Percentiles rank a stretch among this genome's conserved stretches.
Evolutionary conservation across 2,329 filamentous ascomycete genomes (phyloP).

Genomic region (Colletotrichum echinochloae): DNA sequence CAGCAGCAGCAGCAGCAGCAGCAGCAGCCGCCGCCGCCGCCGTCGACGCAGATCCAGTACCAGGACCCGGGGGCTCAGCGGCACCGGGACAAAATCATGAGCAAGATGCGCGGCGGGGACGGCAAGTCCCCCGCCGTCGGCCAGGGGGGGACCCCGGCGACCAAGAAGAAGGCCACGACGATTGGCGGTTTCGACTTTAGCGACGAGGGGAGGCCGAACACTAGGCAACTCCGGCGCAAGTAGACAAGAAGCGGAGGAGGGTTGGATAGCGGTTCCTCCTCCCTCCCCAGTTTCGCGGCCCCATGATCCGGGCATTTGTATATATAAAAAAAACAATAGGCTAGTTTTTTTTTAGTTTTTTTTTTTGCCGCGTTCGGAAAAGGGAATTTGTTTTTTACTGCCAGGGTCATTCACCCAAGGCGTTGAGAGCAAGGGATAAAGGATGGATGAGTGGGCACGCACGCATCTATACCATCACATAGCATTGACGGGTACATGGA

Average conservation of each 20-base stretch:
- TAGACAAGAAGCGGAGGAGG: background rate
- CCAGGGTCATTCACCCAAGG: constrained; percentile 2
- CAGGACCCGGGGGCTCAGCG: constrained; percentile 62
- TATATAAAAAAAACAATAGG: background rate
- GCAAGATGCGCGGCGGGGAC: constrained; percentile 51
- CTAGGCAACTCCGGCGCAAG: constrained; percentile 31
- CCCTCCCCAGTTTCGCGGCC: background rate
- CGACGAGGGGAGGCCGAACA: constrained; percentile 5
- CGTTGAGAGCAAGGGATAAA: background rate
- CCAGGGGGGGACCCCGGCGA: background rate
- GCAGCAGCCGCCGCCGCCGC: constrained; percentile 47
- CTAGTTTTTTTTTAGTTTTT: background rate
- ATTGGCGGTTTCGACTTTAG: constrained; percentile 36
- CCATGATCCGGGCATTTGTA: constrained; percentile 1
- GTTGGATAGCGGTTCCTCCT: too few species aligned
- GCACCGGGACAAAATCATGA: constrained; percentile 58
- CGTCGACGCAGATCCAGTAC: constrained; percentile 66
- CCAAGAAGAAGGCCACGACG: constrained; percentile 12
- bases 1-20: constrained; percentile 19
- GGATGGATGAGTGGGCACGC: background rate
- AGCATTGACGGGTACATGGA: constrained; percentile 20
- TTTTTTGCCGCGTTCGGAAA: too few species aligned
- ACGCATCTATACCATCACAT: constrained; percentile 26
- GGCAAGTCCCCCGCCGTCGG: background rate
- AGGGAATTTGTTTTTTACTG: background rate